Percentiles rank a stretch among this genome's conserved stretches.
phyloP scores from a whole-genome alignment of 2,329 filamentous ascomycete genomes.

The Verticillium longisporum region DNA sequence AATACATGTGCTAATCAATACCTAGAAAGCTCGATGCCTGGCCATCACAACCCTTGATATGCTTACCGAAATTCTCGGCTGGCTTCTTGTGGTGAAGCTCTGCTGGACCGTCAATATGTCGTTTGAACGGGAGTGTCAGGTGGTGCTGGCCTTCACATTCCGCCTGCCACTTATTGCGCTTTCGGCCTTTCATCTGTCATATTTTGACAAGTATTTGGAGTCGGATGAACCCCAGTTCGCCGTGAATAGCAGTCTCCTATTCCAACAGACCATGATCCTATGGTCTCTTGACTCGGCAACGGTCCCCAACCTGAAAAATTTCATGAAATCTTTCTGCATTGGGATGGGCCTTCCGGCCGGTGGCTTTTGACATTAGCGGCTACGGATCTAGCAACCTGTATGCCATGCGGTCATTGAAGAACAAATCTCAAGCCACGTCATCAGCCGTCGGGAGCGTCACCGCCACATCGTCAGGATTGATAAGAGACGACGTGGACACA shows the following conservation, averaged over 20 bases:
- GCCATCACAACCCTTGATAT: slow-evolving; percentile 10
- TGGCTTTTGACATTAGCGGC: slow-evolving; percentile 6
- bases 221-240: slow-evolving; percentile 10
- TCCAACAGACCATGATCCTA: slow-evolving; percentile 13
- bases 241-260: slow-evolving; percentile 8
- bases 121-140: slow-evolving; percentile 8
- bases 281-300: slow-evolving; percentile 15
- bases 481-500: not conserved
- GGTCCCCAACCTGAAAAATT: slow-evolving; percentile 15
- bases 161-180: slow-evolving; percentile 12
- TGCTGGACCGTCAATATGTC: slow-evolving; percentile 13
- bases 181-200: slow-evolving; percentile 7
- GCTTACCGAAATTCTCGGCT: slow-evolving; percentile 11
- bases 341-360: slow-evolving; percentile 7
- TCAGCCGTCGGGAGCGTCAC: not conserved
- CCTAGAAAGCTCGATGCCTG: slow-evolving; percentile 7
- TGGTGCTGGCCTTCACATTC: slow-evolving; percentile 14
- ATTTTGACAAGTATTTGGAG: slow-evolving; percentile 5
- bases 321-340: slow-evolving; percentile 13
- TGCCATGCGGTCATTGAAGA: slow-evolving; percentile 3
- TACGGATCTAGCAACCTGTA: slow-evolving; percentile 6
- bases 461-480: not conserved
- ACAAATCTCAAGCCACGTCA: slow-evolving; percentile 2
- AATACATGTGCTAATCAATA: not conserved
- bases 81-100: slow-evolving; percentile 9